Evolutionary conservation across 2,329 filamentous ascomycete species (phyloP), one percentile per base, ranked within the genome.

Genomic region (Ceratocystis smalleyi): DNA sequence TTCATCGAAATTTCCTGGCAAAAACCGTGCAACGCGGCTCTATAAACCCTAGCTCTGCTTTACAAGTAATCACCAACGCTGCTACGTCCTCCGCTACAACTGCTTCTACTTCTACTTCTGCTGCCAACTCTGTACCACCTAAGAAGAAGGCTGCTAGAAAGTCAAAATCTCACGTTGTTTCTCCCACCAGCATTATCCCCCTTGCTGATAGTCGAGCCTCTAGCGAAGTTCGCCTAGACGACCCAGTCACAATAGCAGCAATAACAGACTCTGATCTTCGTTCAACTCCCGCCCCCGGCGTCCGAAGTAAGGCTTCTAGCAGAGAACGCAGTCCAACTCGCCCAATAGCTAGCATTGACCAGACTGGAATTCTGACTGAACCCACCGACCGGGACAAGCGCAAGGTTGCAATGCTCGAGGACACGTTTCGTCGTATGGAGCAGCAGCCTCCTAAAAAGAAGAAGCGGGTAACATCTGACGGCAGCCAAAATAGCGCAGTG

Each of bases 301-400:
- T 79, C 6, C 79, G 79, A 67, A 85, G 83, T 75, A 88, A 88
- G 70, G 82, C 84, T 8, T 78, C 81, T 0, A 87, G 84, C 69
- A 80, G 85, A 63, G 85, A 88, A 68, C 77, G 82, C 68, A 87
- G 85, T 2, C 85, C 85, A 1, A 73, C 78, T 17, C 77, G 79
- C 5, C 57, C 55, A 32, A 80, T 84, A 69, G 84, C 83, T 30
- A 81, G 82, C 0, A 80, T 83, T 65, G 79, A 85, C 62, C 81
- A 81, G 8, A 72, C 81, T 1, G 81, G 80, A 3, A 83, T 85
- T 68, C 73, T 85, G 65, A 85, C 82, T 0, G 83, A 84, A 67
- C 81, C 80, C 5, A 85, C 84, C 0, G 83, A 86, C 68, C 79
- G 84, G 35, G 84, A 87, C 67, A 86, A 87, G 73, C 77, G 84